A percentile compares a stretch with the other conserved stretches of the same genome.
Conservation (phyloP, 2,329 filamentous ascomycete species). For the Aspergillus carbonarius region DNA sequence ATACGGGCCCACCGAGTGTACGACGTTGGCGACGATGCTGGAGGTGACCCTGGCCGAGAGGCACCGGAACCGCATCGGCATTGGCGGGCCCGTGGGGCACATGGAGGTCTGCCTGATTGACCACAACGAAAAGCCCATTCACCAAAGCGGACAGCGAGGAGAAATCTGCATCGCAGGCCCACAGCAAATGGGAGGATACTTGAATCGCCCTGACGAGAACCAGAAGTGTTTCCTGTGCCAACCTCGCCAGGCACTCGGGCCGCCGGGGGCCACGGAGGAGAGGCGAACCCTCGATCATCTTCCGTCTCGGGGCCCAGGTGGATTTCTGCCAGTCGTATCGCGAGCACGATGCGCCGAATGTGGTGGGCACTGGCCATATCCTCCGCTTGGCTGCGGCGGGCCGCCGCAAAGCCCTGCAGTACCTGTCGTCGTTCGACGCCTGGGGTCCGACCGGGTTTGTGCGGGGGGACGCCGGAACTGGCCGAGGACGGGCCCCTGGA, state of each 20-base stretch:
- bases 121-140: neutral
- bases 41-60: slow-evolving; percentile 8
- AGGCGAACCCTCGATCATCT: slow-evolving; percentile 8
- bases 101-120: slow-evolving; percentile 6
- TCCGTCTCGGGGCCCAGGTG: slow-evolving; percentile 10
- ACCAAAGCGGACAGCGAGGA: slow-evolving; percentile 63
- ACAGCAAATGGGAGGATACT: slow-evolving; percentile 73
- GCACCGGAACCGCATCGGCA: neutral
- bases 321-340: slow-evolving; percentile 11
- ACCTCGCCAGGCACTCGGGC: neutral
- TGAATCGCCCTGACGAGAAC: slow-evolving; percentile 57
- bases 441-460: slow-evolving; percentile 11
- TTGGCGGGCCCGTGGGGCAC: slow-evolving; percentile 9
- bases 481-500: slow-evolving; percentile 11
- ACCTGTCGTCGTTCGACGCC: slow-evolving; percentile 10
- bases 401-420: slow-evolving; percentile 10
- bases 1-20: slow-evolving; percentile 18
- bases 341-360: slow-evolving; percentile 9
- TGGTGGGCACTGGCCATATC: slow-evolving; percentile 3
- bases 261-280: too few species aligned
- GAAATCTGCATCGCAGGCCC: slow-evolving; percentile 74
- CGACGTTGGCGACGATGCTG: slow-evolving; percentile 4
- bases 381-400: slow-evolving; percentile 2
- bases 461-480: slow-evolving; percentile 3
- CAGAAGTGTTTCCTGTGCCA: slow-evolving; percentile 64